A percentile compares a stretch with the other conserved stretches of the same genome.
These are phyloP conservation scores for Trypanosomatidae sp. DNA, from an alignment of 208 protist species.

Conservation along the genomic window DNA sequence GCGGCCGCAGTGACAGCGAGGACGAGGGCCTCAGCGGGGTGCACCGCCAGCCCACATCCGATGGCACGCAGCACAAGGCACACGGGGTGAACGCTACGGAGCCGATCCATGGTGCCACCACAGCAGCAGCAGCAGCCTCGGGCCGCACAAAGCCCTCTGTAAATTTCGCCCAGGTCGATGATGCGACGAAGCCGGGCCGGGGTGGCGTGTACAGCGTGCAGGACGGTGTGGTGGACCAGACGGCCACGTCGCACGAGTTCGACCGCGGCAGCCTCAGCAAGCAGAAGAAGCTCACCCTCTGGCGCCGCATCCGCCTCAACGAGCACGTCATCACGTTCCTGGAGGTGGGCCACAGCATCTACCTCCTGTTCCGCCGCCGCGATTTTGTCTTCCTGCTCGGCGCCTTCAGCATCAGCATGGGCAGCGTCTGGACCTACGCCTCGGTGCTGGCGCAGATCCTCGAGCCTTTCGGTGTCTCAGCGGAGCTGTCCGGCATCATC, in stretches of 20 bases:
- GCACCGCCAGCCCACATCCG: no score
- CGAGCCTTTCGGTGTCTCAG: slow-evolving; percentile 61
- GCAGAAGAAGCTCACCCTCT: slow-evolving; percentile 20
- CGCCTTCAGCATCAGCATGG: slow-evolving; percentile 67
- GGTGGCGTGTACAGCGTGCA: neutral
- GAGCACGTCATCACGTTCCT: slow-evolving; percentile 37
- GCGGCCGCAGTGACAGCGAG: neutral
- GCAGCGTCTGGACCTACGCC: slow-evolving; percentile 69
- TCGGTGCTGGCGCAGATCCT: slow-evolving; percentile 70
- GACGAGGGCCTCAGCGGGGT: no score
- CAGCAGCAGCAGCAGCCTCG: neutral
- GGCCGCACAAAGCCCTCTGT: neutral
- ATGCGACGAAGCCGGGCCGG: neutral
- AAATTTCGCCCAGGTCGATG: neutral
- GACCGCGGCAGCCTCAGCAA: slow-evolving; percentile 28
- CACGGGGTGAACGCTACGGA: neutral
- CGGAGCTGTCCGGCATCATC: slow-evolving; percentile 44
- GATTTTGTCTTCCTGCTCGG: slow-evolving; percentile 62
- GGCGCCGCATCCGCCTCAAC: slow-evolving; percentile 19
- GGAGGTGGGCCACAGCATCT: slow-evolving; percentile 43
- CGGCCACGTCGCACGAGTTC: slow-evolving; percentile 7
- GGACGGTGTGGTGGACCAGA: slow-evolving; percentile 16
- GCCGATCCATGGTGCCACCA: neutral
- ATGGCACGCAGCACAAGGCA: no score
- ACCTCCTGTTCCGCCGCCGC: slow-evolving; percentile 27